Percentiles rank a stretch among this genome's conserved stretches.
These are phyloP conservation scores for Metarhizium sp. DNA, from an alignment of 2,329 filamentous ascomycete species.

Conservation along the genomic window DNA sequence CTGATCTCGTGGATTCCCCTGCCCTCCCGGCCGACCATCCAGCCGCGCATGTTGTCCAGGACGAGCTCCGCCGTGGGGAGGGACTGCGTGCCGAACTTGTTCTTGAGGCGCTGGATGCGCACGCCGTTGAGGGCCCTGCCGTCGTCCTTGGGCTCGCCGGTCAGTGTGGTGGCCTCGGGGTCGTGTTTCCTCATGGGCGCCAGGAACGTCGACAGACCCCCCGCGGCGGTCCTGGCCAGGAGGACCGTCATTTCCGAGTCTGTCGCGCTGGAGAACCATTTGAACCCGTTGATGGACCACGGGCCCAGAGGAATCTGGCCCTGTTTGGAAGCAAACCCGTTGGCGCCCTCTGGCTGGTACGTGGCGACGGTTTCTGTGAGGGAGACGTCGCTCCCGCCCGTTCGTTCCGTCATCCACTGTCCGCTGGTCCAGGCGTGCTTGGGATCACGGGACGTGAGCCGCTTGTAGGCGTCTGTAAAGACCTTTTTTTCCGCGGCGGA, in stretches of 20 bases:
- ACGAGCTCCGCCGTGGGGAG: slow-evolving; percentile 67
- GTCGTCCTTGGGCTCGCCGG: slow-evolving; percentile 13
- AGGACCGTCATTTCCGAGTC: slow-evolving; percentile 44
- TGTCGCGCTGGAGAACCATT: slow-evolving; percentile 37
- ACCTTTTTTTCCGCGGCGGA: slow-evolving; percentile 27
- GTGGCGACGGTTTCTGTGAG: slow-evolving; percentile 55
- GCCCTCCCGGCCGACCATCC: slow-evolving; percentile 58
- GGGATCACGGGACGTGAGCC: slow-evolving; percentile 42
- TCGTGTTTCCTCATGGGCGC: slow-evolving; percentile 48
- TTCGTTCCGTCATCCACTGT: slow-evolving; percentile 70
- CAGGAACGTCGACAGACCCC: slow-evolving; percentile 51
- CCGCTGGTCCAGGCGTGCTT: slow-evolving; percentile 56
- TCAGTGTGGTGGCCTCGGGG: slow-evolving; percentile 19
- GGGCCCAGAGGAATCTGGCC: slow-evolving; percentile 35
- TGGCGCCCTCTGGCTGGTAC: slow-evolving; percentile 10
- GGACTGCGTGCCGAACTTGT: slow-evolving; percentile 61
- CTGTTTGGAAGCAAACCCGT: slow-evolving; percentile 10
- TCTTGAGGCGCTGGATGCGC: slow-evolving; percentile 59
- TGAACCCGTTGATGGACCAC: slow-evolving; percentile 56
- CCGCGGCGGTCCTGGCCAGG: slow-evolving; percentile 44
- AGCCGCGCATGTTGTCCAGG: slow-evolving; percentile 50
- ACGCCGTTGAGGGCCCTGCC: slow-evolving; percentile 54
- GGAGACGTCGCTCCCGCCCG: slow-evolving; percentile 60
- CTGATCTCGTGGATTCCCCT: slow-evolving; percentile 59
- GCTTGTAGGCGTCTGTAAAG: slow-evolving; percentile 41